Base-by-base conservation (phyloP, 345 rosid species). In the Microcos paniculata region DNA sequence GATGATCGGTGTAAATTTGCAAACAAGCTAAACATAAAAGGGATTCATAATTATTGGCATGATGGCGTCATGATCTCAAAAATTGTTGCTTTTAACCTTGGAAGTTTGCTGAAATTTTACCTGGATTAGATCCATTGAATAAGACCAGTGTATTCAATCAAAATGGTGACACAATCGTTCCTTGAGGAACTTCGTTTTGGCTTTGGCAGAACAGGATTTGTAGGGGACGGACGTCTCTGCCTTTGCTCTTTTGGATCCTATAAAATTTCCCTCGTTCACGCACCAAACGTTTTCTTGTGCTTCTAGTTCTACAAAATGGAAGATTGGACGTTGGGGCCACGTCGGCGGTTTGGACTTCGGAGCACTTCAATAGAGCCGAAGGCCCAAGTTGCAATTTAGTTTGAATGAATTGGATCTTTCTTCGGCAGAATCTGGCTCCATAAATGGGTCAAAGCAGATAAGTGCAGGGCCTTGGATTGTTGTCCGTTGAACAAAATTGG, bases 111-210 rank as follows among this genome's bases (percentile, higher is more conserved):
- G 31, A 8, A 64, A 52, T 23, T 51, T 63, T 53, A 64, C 78
- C 71, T 64, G 78, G 62, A 19, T 64, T 38, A 52, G 78, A 75
- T 75, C 78, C 78, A 75, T n/a, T 75, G 19, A 35, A 3, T 18
- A 49, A 59, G 56, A 28, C 15, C 43, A 73, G 35, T 19, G 26
- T 19, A 24, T 28, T 6, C 9, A 16, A 62, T 1, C 10, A 45
- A 56, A 46, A 52, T 28, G 4, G 13, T 71, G 18, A 24, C 2
- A 48, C 42, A 12, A 19, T 33, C 24, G 26, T 48, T 70, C 12
- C 11, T 52, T 70, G 4, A 38, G 61, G 18, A 33, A 70, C 11
- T 4, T 31, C n/a, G 30, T 19, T 2, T 38, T 40, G 51, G 74
- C 52, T 70, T 21, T 33, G 74, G 33, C 7, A n/a, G 21, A 71